Evolutionary conservation across 2,329 filamentous ascomycete genomes (phyloP).

Genomic region (Aspergillus floridensis): DNA sequence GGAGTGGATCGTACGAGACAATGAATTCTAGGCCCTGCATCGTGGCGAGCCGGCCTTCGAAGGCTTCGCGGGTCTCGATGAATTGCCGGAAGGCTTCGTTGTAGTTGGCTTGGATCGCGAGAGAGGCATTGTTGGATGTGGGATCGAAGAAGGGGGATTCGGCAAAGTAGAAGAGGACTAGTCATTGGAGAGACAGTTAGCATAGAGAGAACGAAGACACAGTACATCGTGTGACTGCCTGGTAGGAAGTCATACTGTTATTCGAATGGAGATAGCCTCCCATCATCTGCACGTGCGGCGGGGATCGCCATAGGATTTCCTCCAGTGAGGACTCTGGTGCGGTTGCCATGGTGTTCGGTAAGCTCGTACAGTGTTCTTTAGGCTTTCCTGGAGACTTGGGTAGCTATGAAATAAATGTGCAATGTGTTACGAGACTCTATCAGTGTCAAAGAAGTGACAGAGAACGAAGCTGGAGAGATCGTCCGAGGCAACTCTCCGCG

Average conservation of each 20-base stretch:
- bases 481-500: conserved; percentile 7
- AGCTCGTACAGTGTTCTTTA: neutral
- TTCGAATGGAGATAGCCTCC: conserved; percentile 46
- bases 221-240: neutral
- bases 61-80: conserved; percentile 54
- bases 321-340: conserved; percentile 39
- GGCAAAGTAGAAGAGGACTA: conserved; percentile 62
- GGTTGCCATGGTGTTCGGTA: conserved; percentile 29
- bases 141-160: conserved; percentile 63
- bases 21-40: conserved; percentile 60
- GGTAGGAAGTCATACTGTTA: conserved; percentile 35
- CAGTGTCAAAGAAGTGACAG: neutral
- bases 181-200: neutral
- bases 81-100: conserved; percentile 51
- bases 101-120: conserved; percentile 52
- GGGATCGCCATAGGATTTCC: conserved; percentile 47
- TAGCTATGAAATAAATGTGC: neutral
- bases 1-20: conserved; percentile 57
- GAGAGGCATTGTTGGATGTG: conserved; percentile 59
- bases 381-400: neutral
- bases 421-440: neutral
- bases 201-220: neutral
- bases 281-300: conserved; percentile 47
- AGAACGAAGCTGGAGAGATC: neutral
- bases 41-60: conserved; percentile 55